Base-by-base conservation (phyloP, 2,329 filamentous ascomycete species). In the Fusarium mundagurra region DNA sequence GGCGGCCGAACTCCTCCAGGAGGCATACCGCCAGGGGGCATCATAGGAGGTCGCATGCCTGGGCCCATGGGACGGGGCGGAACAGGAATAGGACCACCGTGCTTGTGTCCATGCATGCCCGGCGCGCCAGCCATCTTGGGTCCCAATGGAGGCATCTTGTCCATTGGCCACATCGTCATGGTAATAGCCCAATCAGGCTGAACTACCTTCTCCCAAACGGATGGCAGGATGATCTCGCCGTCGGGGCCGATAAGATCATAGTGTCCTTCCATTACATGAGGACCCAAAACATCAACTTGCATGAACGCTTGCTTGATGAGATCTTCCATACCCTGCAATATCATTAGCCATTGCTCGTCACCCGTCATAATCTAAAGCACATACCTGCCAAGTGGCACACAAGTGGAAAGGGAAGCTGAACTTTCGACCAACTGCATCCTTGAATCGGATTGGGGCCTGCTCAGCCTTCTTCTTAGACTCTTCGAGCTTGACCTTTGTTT, bases 321-420 rank as follows among this genome's bases (percentile, higher is more conserved):
- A 53, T 94, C 92, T 81, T 96, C 93, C 93, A 96, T 96, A 24
- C 93, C 93, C 92, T 95, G 75, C 24, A 39, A 66, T 33, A 54
- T 51, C 38, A 70, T 83, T 74, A 83, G 76, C 39, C 72, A 44
- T 17, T 29, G 31, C 18, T 27, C n/a, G 11, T 27, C 27, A 38
- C 3, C 17, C 9, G 20, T 18, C 31, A 20, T 24, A 24, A 31
- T 43, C 13, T 47, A 18, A 18, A 33, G 22, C 62, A 88, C 90
- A 81, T 90, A 95, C 93, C 85, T 87, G 86, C 94, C 94, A 97
- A 6, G 92, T 96, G 78, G 91, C 90, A 82, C 95, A 98, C 36
- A 97, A 82, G 72, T 95, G 90, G 83, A 92, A 98, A 4, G 95
- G 95, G 79, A 98, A 98, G 83, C 91, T 96, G 82, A 97, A 98